Percentiles rank a stretch among this genome's conserved stretches.
phyloP scores from a whole-genome alignment of 352 stramenopile genomes.

The Phytophthora nicotianae region DNA sequence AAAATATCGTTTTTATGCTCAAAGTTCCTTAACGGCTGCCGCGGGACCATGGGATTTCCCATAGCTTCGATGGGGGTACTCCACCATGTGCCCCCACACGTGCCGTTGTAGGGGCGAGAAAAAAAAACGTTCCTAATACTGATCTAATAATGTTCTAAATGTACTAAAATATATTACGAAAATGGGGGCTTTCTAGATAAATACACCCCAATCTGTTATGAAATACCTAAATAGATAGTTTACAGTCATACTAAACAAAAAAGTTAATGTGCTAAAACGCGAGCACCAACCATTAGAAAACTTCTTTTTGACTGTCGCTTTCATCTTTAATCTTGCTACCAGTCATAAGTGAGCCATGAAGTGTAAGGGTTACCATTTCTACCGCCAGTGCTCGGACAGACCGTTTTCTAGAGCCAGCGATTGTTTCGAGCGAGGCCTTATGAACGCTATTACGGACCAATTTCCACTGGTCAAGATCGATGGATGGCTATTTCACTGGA shows the following conservation, averaged over 20 bases:
- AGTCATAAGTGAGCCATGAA: slow-evolving; percentile 1
- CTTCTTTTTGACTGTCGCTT: not conserved
- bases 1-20: too few relatives aligned
- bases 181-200: too few relatives aligned
- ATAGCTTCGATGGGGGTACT: too few relatives aligned
- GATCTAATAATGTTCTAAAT: not conserved
- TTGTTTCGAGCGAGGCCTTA: not conserved
- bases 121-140: not conserved
- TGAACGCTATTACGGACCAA: not conserved
- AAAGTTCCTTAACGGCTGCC: too few relatives aligned
- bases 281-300: not conserved
- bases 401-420: not conserved
- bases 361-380: slow-evolving; percentile 11
- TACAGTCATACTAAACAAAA: not conserved
- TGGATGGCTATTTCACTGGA: not conserved
- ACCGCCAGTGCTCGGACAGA: not conserved
- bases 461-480: not conserved
- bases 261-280: not conserved
- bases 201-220: too few relatives aligned
- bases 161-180: not conserved
- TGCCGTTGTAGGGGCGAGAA: too few relatives aligned
- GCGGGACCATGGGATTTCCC: too few relatives aligned
- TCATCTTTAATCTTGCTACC: not conserved
- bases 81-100: too few relatives aligned
- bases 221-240: too few relatives aligned